Conservation (phyloP, 495 filamentous ascomycete genomes). For the Annulohypoxylon bovei region DNA sequence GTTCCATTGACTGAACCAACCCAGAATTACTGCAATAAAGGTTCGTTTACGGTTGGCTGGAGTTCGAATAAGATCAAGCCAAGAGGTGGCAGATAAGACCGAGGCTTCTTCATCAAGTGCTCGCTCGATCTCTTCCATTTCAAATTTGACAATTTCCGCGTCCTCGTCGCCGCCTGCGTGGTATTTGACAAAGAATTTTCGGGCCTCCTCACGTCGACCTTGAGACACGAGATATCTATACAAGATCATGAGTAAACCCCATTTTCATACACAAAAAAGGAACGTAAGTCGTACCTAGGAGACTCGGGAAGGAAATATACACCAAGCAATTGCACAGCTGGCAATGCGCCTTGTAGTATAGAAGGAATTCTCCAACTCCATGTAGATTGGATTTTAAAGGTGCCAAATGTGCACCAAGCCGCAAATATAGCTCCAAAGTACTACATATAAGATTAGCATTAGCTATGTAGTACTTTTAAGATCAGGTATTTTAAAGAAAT, state of each 20-base stretch:
- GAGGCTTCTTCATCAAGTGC: conserved; percentile 1
- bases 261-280: not conserved
- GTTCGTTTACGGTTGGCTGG: conserved; percentile 3
- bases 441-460: not conserved
- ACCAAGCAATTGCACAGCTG: not conserved
- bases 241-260: not conserved
- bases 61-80: conserved; percentile 9
- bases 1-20: conserved; percentile 11
- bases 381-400: conserved; percentile 2
- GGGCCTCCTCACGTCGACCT: not conserved
- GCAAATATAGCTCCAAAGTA: conserved; percentile 9
- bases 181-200: not conserved
- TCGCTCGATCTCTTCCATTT: conserved; percentile 13
- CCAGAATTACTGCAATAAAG: not conserved
- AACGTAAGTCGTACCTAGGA: not conserved
- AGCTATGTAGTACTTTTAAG: not conserved
- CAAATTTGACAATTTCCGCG: not conserved
- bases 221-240: conserved; percentile 1
- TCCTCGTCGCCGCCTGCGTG: not conserved
- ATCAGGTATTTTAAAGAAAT: not conserved
- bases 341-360: not conserved
- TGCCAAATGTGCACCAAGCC: conserved; percentile 10
- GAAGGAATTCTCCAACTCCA: conserved; percentile 12
- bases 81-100: not conserved
- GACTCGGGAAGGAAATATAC: conserved; percentile 9